Evolutionary conservation across 2,329 filamentous ascomycete species (phyloP), one percentile per base, ranked within the genome.

Genomic region (Pestalotiopsis sp.): DNA sequence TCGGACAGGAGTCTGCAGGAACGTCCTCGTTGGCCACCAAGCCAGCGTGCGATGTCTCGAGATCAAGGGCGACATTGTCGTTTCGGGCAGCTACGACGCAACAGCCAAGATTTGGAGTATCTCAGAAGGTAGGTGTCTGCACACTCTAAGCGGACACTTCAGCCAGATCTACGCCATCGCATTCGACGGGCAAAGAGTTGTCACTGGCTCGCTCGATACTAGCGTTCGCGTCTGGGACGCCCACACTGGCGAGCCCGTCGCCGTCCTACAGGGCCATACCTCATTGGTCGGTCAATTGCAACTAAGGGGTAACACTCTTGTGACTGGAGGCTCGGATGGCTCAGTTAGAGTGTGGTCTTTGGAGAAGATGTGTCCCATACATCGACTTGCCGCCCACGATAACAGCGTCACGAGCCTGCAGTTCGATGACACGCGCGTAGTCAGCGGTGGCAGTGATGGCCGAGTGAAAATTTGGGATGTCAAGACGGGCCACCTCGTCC

Each of bases 111-210:
- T 99, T 68, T 99, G 96, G 96, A 98, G 93, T 80, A 98, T 99
- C 66, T 97, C 94, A 2, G 93, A 98, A 81, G 96, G 96, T 38
- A 91, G 94, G 71, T 99, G 96, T 79, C 84, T 98, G 67, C 91
- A 95, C 73, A 98, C 94, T 0, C 86, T 99, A 52, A 91, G 92
- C 59, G 96, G 96, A 0, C 96, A 99, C 81, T 99, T 98, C 82
- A 98, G 95, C 78, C 96, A 99, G 78, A 99, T 99, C 69, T 99
- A 99, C 79, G 96, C 96, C 23, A 97, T 99, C 78, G 96, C 96
- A 1, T 99, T 98, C 80, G 96, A 99, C 78, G 96, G 96, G 52
- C 91, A 91, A 73, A 89, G 95, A 72, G 95, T 99, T 69, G 95
- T 97, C 45, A 99, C 96, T 11, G 96, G 96, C 65, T 98, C 95